These are phyloP conservation scores for Lepidium sativum DNA, from an alignment of 345 rosid species.

Conservation along the genomic window DNA sequence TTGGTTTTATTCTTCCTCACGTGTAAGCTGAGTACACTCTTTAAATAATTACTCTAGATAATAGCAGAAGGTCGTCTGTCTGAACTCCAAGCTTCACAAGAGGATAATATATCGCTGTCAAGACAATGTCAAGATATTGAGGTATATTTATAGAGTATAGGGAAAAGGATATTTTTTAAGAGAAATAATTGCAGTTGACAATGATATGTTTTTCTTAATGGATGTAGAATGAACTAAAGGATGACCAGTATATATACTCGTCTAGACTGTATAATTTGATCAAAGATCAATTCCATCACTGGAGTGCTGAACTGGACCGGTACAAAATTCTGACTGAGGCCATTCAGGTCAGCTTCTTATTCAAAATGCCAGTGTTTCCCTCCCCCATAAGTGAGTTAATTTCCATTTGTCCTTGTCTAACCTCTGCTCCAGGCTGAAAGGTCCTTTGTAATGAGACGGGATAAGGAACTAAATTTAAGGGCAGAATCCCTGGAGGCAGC, in stretches of 20 bases:
- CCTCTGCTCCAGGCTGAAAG: constrained; percentile 62
- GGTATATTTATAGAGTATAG: constrained; percentile 37
- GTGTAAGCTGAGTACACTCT: constrained; percentile 16
- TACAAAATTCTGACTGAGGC: constrained; percentile 54
- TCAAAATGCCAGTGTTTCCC: constrained; percentile 7
- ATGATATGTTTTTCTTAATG: constrained; percentile 15
- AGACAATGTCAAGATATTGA: constrained; percentile 70
- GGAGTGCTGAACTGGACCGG: constrained; percentile 65
- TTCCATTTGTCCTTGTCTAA: constrained; percentile 22
- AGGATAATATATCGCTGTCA: constrained; percentile 51
- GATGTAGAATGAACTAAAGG: constrained; percentile 65
- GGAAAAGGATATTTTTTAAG: background rate
- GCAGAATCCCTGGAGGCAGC: constrained; percentile 59
- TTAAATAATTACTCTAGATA: constrained; percentile 44
- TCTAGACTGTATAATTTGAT: constrained; percentile 58
- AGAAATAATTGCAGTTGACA: constrained; percentile 2
- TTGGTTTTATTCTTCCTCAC: background rate
- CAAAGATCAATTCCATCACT: constrained; percentile 76
- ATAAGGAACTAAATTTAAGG: constrained; percentile 65
- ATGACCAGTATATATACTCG: constrained; percentile 61
- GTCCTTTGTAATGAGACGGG: constrained; percentile 60
- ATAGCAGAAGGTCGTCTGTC: constrained; percentile 72
- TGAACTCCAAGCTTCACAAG: constrained; percentile 72
- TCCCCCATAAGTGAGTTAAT: constrained; percentile 2
- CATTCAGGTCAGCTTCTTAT: constrained; percentile 54